These are phyloP conservation scores for Kluyveromyces lactis DNA, from an alignment of 805 yeast species.

Conservation along the genomic window DNA sequence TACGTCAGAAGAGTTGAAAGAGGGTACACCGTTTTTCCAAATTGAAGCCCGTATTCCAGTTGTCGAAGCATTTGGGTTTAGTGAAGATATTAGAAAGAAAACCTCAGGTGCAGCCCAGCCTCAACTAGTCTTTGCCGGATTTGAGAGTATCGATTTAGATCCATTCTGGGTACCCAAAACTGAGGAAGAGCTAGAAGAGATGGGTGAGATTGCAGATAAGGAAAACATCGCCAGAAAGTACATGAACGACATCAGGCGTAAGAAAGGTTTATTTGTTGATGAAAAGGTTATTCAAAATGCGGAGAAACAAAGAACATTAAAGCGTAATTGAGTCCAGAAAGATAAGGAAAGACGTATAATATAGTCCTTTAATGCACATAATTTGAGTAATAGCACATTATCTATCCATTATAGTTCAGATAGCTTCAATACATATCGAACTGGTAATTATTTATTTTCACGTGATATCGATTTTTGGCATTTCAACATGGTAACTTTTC, in stretches of 20 bases:
- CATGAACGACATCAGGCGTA: conserved; percentile 70
- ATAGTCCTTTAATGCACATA: neutral
- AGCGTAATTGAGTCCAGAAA: conserved; percentile 41
- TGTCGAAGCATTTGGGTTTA: conserved; percentile 91
- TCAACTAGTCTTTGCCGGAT: conserved; percentile 85
- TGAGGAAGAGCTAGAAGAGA: conserved; percentile 87
- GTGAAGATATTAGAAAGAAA: conserved; percentile 86
- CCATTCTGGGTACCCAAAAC: conserved; percentile 99
- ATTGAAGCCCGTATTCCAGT: conserved; percentile 83
- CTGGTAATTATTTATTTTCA: too few relatives aligned
- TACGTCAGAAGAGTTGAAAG: conserved; percentile 89
- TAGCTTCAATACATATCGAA: too few relatives aligned
- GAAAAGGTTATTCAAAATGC: conserved; percentile 88
- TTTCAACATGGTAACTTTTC: too few relatives aligned
- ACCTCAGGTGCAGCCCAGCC: conserved; percentile 98
- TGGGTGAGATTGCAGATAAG: conserved; percentile 87
- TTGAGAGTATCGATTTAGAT: conserved; percentile 77
- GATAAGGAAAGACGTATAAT: neutral
- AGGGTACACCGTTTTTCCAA: conserved; percentile 94
- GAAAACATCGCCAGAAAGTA: conserved; percentile 86
- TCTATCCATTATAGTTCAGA: too few relatives aligned
- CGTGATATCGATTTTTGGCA: too few relatives aligned
- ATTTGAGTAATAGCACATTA: too few relatives aligned
- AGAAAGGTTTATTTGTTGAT: conserved; percentile 85
- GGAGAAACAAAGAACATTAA: conserved; percentile 86